These are phyloP conservation scores for Podospora appendiculata DNA, from an alignment of 495 filamentous ascomycete species.

Conservation along the genomic window DNA sequence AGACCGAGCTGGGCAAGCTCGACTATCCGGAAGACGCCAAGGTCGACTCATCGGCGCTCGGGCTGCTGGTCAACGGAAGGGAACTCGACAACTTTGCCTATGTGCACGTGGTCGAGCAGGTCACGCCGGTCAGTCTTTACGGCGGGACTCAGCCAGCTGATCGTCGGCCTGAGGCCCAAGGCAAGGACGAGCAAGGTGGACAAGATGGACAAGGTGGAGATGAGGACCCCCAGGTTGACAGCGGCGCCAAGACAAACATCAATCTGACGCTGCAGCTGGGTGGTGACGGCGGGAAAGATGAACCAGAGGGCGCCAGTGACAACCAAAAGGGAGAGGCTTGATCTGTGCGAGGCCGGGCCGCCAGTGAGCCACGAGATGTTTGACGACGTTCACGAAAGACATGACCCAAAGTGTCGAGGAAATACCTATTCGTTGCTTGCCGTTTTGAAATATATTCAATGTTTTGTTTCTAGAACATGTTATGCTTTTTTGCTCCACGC, in stretches of 20 bases:
- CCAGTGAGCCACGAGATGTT: too few species aligned
- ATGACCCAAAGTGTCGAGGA: too few species aligned
- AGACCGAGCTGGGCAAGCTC: background rate
- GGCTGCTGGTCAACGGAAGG: background rate
- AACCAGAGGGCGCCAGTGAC: too few species aligned
- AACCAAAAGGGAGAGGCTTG: too few species aligned
- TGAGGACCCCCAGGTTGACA: background rate
- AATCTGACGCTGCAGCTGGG: background rate
- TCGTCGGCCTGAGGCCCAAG: background rate
- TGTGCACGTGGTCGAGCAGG: conserved; percentile 2
- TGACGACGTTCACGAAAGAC: too few species aligned
- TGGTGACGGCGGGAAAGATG: background rate
- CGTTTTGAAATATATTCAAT: too few species aligned
- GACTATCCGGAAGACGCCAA: background rate
- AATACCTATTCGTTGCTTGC: too few species aligned
- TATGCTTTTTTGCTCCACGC: too few species aligned
- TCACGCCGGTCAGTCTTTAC: background rate
- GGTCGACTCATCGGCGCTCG: background rate
- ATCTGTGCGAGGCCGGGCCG: too few species aligned
- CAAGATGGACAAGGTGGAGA: background rate
- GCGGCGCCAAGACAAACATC: background rate
- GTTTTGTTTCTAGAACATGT: too few species aligned
- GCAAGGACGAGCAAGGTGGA: background rate
- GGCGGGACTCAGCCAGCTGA: background rate
- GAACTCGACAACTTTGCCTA: conserved; percentile 1